Conservation (phyloP, 352 stramenopile species). For the Pythium oligandrum region DNA sequence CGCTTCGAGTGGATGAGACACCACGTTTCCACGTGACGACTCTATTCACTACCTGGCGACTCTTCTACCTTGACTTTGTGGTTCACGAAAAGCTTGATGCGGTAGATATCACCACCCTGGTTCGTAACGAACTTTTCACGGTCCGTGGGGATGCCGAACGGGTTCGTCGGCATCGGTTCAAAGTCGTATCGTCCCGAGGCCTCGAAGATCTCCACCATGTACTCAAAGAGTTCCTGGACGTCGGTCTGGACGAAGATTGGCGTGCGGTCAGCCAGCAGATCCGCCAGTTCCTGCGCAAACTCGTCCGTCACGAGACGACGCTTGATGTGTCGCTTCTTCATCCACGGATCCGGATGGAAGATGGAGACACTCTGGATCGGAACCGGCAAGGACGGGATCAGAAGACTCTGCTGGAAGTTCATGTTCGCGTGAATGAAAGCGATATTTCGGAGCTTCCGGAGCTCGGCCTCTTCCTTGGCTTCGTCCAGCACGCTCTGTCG, state of each 20-base stretch:
- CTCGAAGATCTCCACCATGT: slow-evolving; percentile 82
- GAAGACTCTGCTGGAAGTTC: slow-evolving; percentile 63
- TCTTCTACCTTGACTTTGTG: too few relatives aligned
- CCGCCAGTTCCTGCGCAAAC: slow-evolving; percentile 62
- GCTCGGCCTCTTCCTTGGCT: slow-evolving; percentile 36
- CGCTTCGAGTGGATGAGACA: slow-evolving; percentile 20
- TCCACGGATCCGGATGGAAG: slow-evolving; percentile 86
- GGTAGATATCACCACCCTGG: slow-evolving; percentile 71
- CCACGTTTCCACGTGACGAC: background rate
- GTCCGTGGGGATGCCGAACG: slow-evolving; percentile 67
- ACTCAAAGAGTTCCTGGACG: slow-evolving; percentile 74
- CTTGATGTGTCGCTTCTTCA: slow-evolving; percentile 87
- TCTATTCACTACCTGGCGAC: too few relatives aligned
- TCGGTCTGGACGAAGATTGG: slow-evolving; percentile 82
- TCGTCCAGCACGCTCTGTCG: slow-evolving; percentile 70
- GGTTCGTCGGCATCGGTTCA: slow-evolving; percentile 40
- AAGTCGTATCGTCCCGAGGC: slow-evolving; percentile 34
- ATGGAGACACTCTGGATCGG: slow-evolving; percentile 74
- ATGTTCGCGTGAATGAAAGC: slow-evolving; percentile 82
- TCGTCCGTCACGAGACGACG: slow-evolving; percentile 63
- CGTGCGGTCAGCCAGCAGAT: slow-evolving; percentile 41
- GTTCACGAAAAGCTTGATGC: slow-evolving; percentile 13
- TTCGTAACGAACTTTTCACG: slow-evolving; percentile 62
- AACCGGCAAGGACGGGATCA: slow-evolving; percentile 57
- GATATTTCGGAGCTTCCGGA: slow-evolving; percentile 52